These are phyloP conservation scores for Xylaria sp. DNA, from an alignment of 2,329 filamentous ascomycete species.

Conservation along the genomic window DNA sequence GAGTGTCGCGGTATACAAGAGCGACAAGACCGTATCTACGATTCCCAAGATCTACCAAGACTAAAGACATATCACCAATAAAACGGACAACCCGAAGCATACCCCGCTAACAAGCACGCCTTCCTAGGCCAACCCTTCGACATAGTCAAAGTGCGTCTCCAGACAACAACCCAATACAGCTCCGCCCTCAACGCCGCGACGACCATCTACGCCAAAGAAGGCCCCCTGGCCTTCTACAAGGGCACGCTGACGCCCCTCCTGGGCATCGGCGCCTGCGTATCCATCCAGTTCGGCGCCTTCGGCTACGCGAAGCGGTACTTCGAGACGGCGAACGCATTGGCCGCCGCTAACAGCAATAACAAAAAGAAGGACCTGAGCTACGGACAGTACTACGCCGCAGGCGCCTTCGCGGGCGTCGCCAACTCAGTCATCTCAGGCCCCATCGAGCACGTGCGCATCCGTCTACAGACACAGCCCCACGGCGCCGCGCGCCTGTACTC, in stretches of 20 bases:
- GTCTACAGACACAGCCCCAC: conserved; percentile 95
- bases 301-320: conserved; percentile 89
- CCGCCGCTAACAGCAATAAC: conserved; percentile 60
- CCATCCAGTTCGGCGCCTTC: conserved; percentile 98
- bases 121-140: conserved; percentile 76
- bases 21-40: neutral
- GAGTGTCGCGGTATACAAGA: neutral
- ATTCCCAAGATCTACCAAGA: neutral
- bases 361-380: conserved; percentile 71
- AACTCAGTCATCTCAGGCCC: conserved; percentile 90
- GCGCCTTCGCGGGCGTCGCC: conserved; percentile 90
- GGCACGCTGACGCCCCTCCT: conserved; percentile 94
- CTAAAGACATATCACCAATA: neutral
- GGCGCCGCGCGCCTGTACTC: conserved; percentile 80
- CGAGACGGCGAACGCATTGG: conserved; percentile 79
- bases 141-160: conserved; percentile 97
- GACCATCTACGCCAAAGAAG: conserved; percentile 88
- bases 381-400: conserved; percentile 87
- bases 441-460: conserved; percentile 96
- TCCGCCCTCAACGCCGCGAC: conserved; percentile 83
- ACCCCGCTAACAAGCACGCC: conserved; percentile 11
- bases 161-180: conserved; percentile 85
- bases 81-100: neutral
- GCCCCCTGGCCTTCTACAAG: conserved; percentile 92
- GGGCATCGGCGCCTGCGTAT: conserved; percentile 96